Conservation (phyloP, 2,329 filamentous ascomycete species). For the Chrysosporium queenslandicum region DNA sequence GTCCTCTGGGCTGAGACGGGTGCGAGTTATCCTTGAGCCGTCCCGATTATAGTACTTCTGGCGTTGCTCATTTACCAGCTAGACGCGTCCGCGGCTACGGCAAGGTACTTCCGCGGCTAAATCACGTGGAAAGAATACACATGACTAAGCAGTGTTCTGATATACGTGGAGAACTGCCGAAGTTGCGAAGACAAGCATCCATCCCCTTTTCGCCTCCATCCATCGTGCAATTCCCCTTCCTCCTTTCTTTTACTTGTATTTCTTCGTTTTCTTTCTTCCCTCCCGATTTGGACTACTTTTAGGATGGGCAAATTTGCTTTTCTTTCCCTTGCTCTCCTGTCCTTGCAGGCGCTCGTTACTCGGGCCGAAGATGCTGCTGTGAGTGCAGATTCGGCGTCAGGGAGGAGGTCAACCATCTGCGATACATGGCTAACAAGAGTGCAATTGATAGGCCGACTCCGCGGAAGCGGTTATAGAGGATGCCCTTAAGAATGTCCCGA, state of each 20-base stretch:
- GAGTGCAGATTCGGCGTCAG: slow-evolving; percentile 24
- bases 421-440: not conserved
- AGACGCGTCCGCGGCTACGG: no score
- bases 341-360: slow-evolving; percentile 56
- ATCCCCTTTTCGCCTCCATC: slow-evolving; percentile 8
- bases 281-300: slow-evolving; percentile 13
- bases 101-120: no score
- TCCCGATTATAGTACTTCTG: no score
- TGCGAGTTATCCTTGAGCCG: no score
- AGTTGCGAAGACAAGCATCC: no score
- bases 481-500: slow-evolving; percentile 48
- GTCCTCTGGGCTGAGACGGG: no score
- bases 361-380: slow-evolving; percentile 53
- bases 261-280: slow-evolving; percentile 2
- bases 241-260: slow-evolving; percentile 11
- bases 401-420: not conserved
- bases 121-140: no score
- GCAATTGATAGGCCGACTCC: slow-evolving; percentile 34
- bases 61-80: no score
- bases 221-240: slow-evolving; percentile 8
- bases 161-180: slow-evolving; percentile 14
- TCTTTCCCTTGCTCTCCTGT: slow-evolving; percentile 60
- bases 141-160: slow-evolving; percentile 13
- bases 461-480: slow-evolving; percentile 55
- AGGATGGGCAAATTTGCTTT: slow-evolving; percentile 66